These are phyloP conservation scores for Lactuca sativa DNA, from an alignment of 129 eudicot species.

Conservation along the genomic window DNA sequence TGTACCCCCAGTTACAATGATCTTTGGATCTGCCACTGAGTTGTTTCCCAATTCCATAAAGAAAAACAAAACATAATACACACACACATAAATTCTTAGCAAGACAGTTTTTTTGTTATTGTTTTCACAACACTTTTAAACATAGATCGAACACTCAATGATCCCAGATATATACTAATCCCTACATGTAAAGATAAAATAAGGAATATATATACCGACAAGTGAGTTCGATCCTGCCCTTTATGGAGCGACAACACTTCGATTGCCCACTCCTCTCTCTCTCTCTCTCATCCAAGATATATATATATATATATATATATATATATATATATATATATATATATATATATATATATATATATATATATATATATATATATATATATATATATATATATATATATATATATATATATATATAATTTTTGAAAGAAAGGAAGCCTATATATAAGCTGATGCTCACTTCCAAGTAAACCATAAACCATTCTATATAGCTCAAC, in stretches of 20 bases:
- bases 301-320: not conserved
- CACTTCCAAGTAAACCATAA: slow-evolving; percentile 23
- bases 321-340: not conserved
- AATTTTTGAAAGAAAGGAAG: not conserved
- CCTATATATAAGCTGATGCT: slow-evolving; percentile 22
- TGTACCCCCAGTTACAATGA: too few relatives aligned
- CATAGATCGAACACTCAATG: too few relatives aligned
- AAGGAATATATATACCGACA: slow-evolving; percentile 45
- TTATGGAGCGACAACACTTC: slow-evolving; percentile 56
- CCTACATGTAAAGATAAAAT: not conserved
- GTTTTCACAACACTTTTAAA: too few relatives aligned
- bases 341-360: not conserved
- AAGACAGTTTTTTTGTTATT: too few relatives aligned
- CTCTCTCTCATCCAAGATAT: slow-evolving; percentile 25
- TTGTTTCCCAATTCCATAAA: too few relatives aligned
- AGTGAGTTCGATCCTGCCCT: slow-evolving; percentile 49
- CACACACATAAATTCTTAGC: too few relatives aligned
- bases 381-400: not conserved
- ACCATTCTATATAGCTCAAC: slow-evolving; percentile 18
- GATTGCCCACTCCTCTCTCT: slow-evolving; percentile 53
- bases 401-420: not conserved
- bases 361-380: not conserved
- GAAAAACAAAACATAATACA: too few relatives aligned
- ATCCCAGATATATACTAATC: not conserved
- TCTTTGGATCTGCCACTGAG: too few relatives aligned